A percentile compares a stretch with the other conserved stretches of the same genome.
These are phyloP conservation scores for Psidium friedrichsthalianum DNA, from an alignment of 345 rosid genomes.

Conservation along the genomic window DNA sequence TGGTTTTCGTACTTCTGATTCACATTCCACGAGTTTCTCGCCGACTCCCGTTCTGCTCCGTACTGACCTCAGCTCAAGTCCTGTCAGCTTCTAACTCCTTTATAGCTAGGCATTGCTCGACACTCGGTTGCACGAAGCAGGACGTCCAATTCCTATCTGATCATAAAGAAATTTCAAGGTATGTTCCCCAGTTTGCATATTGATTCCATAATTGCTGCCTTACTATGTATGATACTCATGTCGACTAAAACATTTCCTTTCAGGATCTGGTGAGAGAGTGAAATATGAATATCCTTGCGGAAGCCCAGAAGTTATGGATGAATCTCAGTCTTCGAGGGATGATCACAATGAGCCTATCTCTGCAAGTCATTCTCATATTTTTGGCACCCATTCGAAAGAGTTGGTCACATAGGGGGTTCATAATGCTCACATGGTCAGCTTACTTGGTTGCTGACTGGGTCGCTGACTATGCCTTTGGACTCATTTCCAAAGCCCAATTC, in stretches of 20 bases:
- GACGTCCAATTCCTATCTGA: neutral
- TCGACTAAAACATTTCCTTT: neutral
- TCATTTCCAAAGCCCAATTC: conserved; percentile 31
- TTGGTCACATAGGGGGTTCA: conserved; percentile 2
- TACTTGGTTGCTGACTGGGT: conserved; percentile 49
- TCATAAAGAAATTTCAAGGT: neutral
- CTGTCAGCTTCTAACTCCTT: neutral
- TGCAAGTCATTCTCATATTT: conserved; percentile 35
- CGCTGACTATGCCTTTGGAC: conserved; percentile 41
- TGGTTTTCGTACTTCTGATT: neutral
- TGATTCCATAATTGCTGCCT: neutral
- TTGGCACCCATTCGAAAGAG: conserved; percentile 4
- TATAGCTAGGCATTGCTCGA: neutral
- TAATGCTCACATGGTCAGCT: conserved; percentile 30
- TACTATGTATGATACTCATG: neutral
- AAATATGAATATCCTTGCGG: neutral
- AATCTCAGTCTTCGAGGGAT: conserved; percentile 40
- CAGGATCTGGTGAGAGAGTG: neutral
- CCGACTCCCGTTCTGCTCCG: neutral
- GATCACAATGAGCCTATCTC: conserved; percentile 31
- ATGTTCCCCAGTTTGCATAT: neutral
- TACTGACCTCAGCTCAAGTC: neutral
- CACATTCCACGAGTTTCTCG: neutral
- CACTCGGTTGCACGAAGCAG: neutral
- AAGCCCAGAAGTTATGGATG: conserved; percentile 16